These are phyloP conservation scores for Vachellia pachyceras DNA, from an alignment of 306 rosid genomes.

Conservation along the genomic window DNA sequence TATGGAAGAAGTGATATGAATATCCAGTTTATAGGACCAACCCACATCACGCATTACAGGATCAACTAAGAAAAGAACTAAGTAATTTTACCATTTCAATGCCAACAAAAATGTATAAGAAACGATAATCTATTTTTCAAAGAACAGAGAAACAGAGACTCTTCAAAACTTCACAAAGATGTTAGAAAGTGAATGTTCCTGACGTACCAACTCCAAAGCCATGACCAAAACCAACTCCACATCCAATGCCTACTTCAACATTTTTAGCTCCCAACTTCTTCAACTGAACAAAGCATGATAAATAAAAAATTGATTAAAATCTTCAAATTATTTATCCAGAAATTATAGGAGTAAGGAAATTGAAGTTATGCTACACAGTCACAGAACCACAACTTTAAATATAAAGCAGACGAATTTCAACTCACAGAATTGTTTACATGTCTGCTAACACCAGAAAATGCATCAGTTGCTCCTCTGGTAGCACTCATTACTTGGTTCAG, in stretches of 20 bases:
- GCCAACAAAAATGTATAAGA: constrained; percentile 1
- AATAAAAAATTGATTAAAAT: constrained; percentile 19
- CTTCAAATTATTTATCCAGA: background rate
- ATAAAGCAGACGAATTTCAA: constrained; percentile 10
- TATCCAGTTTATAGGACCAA: constrained; percentile 8
- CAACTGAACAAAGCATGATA: constrained; percentile 55
- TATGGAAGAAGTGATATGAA: constrained; percentile 8
- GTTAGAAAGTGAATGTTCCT: background rate
- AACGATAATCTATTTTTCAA: background rate
- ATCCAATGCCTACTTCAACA: constrained; percentile 86
- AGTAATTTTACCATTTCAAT: background rate
- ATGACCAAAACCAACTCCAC: constrained; percentile 98
- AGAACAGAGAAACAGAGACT: background rate
- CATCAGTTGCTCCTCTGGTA: constrained; percentile 93
- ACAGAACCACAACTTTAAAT: background rate
- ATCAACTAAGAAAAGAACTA: constrained; percentile 9
- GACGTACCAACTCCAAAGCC: constrained; percentile 96
- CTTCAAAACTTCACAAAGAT: background rate
- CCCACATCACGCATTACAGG: background rate
- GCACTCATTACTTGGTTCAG: constrained; percentile 93
- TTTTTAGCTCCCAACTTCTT: constrained; percentile 86
- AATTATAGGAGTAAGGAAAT: background rate
- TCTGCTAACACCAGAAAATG: constrained; percentile 85
- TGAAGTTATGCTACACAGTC: background rate
- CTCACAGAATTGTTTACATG: constrained; percentile 83